Evolutionary conservation across 306 rosid species (phyloP), one percentile per base, ranked within the genome.

Genomic region (Astragalus membranaceus): DNA sequence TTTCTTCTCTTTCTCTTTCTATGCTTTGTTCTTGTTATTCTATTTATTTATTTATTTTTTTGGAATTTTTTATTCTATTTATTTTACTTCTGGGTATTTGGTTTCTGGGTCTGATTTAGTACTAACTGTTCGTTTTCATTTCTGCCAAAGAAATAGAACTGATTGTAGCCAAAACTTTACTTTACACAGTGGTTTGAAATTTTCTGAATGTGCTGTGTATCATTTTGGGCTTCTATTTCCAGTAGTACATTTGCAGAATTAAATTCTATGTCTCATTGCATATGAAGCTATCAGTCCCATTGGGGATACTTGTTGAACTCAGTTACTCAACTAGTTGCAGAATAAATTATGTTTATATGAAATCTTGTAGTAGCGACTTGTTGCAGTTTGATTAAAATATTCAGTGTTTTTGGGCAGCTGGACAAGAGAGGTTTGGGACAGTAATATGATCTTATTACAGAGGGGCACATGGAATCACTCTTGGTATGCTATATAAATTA

Each of bases 361-460:
- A 75, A 70, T 32, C 41, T 56, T 56, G 51, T 10, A 15, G 30
- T 8, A 44, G 43, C 64, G 54, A 74, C 52, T 66, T 58, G 39
- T 4, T 73, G 59, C 8, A 0, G 20, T 64, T 52, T 49, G 47
- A 58, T 58, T 43, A 42, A 37, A 43, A 67, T 41, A 3, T 15
- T 52, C 51, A 75, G 5, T 54, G 26, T 30, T 58, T 71, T 35
- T 67, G 53, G 75, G 78, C 91, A 94, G 99, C 99, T 58, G 99
- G 97, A 69, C 99, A 94, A 69, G 99, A 94, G 88, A 88, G 96
- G 85, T 94, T 94, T 33, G 96, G 99, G 78, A 91, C 92, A 4
- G 85, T 94, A 13, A 91, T 85, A 72, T 83, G 95, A 66, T 94
- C 99, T 17, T 94, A 88, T 76, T 94, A 94, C 82, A 84, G 99